A percentile compares a stretch with the other conserved stretches of the same genome.
phyloP scores from a whole-genome alignment of 2,329 filamentous ascomycete species.

The Ophiocordyceps unilateralis region DNA sequence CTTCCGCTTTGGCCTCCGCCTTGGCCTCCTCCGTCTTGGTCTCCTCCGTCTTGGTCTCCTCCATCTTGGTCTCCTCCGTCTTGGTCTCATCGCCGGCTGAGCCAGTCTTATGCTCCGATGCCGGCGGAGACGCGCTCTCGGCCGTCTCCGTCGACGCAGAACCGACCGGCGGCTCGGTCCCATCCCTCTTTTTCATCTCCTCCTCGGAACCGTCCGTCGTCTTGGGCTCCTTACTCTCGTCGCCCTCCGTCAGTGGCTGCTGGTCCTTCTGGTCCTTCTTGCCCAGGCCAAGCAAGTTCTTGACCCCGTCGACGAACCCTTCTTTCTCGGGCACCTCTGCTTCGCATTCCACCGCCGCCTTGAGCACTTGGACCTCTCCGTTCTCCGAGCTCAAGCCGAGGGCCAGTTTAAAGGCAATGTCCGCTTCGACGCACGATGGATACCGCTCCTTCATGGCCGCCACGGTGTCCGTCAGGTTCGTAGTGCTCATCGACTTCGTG shows the following conservation, averaged over 20 bases:
- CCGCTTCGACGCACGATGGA: slow-evolving; percentile 51
- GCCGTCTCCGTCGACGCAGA: too few relatives aligned
- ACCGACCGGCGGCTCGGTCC: too few relatives aligned
- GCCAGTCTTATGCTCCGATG: slow-evolving; percentile 11
- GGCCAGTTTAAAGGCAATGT: slow-evolving; percentile 65
- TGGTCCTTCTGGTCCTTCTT: slow-evolving; percentile 67
- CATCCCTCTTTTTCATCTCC: slow-evolving; percentile 12
- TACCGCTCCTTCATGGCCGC: slow-evolving; percentile 61
- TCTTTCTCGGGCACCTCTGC: slow-evolving; percentile 57
- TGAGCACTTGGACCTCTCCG: slow-evolving; percentile 63
- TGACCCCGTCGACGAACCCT: slow-evolving; percentile 79
- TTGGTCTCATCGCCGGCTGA: slow-evolving; percentile 23
- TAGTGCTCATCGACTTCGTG: slow-evolving; percentile 51
- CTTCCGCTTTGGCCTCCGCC: slow-evolving; percentile 25
- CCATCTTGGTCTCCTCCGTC: slow-evolving; percentile 30
- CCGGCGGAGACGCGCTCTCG: neutral
- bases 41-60: slow-evolving; percentile 20
- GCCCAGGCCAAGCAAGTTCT: slow-evolving; percentile 90
- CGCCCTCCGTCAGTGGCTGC: slow-evolving; percentile 53
- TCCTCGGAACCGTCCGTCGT: slow-evolving; percentile 14
- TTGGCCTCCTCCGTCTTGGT: slow-evolving; percentile 15
- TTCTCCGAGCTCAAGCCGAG: slow-evolving; percentile 55
- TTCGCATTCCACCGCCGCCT: slow-evolving; percentile 72
- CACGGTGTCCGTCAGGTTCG: slow-evolving; percentile 76
- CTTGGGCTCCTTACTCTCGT: slow-evolving; percentile 21